These are phyloP conservation scores for Xylariaceae sp. DNA, from an alignment of 2,329 filamentous ascomycete genomes.

Conservation along the genomic window DNA sequence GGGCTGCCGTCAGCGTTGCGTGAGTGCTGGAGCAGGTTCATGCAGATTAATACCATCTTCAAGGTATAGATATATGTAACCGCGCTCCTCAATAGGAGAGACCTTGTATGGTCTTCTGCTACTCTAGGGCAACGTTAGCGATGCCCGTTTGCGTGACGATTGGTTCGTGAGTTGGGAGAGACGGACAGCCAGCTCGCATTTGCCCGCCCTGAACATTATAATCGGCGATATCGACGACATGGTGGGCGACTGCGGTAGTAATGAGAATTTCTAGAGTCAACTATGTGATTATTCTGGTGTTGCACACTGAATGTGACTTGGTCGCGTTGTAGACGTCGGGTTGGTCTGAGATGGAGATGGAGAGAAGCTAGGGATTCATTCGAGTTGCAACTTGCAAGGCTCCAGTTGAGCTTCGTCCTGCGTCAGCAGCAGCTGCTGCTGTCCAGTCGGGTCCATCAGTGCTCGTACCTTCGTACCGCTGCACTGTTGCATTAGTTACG, in stretches of 20 bases:
- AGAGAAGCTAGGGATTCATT: not conserved
- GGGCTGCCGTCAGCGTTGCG: slow-evolving; percentile 17
- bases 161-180: slow-evolving; percentile 6
- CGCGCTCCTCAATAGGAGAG: slow-evolving; percentile 64
- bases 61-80: slow-evolving; percentile 87
- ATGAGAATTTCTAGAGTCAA: not conserved
- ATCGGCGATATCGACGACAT: slow-evolving; percentile 77
- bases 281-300: not conserved
- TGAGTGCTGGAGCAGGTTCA: not conserved
- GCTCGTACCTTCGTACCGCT: not conserved
- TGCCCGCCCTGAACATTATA: slow-evolving; percentile 94
- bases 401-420: slow-evolving; percentile 30
- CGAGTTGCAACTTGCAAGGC: slow-evolving; percentile 21
- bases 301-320: not conserved
- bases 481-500: not conserved
- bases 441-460: no score
- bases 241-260: slow-evolving; percentile 20
- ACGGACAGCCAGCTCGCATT: slow-evolving; percentile 77
- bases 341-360: slow-evolving; percentile 3
- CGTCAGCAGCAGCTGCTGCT: no score
- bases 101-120: slow-evolving; percentile 59
- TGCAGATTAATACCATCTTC: slow-evolving; percentile 66
- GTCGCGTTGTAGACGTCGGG: not conserved
- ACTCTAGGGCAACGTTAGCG: slow-evolving; percentile 23
- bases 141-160: not conserved